Conservation (phyloP, 805 yeast species). For the Candida nanaspora region DNA sequence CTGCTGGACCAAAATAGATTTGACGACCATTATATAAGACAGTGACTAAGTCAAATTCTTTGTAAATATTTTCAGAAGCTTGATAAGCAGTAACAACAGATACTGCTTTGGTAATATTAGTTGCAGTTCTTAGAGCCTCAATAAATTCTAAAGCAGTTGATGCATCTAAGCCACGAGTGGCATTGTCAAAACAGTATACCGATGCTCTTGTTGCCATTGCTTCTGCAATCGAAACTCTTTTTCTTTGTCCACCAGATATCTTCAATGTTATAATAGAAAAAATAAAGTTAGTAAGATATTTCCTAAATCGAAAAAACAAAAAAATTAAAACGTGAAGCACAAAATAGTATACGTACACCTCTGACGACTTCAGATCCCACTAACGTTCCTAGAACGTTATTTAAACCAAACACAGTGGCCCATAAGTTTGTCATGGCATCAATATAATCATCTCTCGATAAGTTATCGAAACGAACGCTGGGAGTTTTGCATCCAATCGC, state of each 20-base stretch:
- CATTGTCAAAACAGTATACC: constrained; percentile 59
- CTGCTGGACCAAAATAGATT: constrained; percentile 51
- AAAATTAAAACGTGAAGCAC: constrained; percentile 24
- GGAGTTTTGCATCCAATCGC: constrained; percentile 57
- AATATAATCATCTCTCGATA: constrained; percentile 35
- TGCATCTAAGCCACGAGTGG: constrained; percentile 67
- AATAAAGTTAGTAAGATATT: not conserved
- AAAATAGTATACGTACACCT: constrained; percentile 31
- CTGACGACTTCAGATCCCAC: constrained; percentile 62
- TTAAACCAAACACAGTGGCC: constrained; percentile 50
- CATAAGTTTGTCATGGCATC: constrained; percentile 36
- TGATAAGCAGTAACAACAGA: constrained; percentile 63
- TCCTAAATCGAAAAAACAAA: not conserved
- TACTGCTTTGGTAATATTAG: constrained; percentile 48
- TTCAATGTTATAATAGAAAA: not conserved
- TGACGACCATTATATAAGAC: constrained; percentile 57
- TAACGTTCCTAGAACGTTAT: constrained; percentile 52
- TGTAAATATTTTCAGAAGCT: constrained; percentile 59
- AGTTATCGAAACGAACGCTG: constrained; percentile 36
- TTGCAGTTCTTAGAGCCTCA: constrained; percentile 54
- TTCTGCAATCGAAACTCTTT: constrained; percentile 64
- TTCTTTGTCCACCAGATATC: constrained; percentile 66
- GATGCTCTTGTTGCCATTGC: constrained; percentile 48
- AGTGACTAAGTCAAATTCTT: constrained; percentile 52
- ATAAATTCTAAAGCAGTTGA: constrained; percentile 63